Conservation (phyloP, 768 basidiomycete species). For the Kwoniella heveanensis region DNA sequence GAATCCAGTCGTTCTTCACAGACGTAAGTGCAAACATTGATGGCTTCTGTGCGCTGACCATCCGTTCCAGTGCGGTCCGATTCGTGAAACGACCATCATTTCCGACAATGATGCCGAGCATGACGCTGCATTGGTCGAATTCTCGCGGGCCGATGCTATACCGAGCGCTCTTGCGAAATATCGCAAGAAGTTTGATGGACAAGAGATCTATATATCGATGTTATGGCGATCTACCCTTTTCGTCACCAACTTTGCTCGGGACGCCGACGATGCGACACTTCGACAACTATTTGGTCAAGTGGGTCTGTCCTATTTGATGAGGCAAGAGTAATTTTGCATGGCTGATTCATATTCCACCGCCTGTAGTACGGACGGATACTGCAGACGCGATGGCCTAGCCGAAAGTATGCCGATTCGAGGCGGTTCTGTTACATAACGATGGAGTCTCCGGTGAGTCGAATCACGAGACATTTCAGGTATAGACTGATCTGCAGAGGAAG, state of each 20-base stretch:
- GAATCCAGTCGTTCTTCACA: slow-evolving; percentile 74
- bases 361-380: slow-evolving; percentile 82
- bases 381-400: slow-evolving; percentile 96
- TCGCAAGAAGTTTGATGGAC: slow-evolving; percentile 77
- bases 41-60: neutral
- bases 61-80: slow-evolving; percentile 70
- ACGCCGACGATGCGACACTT: slow-evolving; percentile 73
- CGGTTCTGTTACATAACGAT: slow-evolving; percentile 95
- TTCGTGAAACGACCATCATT: slow-evolving; percentile 78
- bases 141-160: slow-evolving; percentile 72
- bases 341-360: neutral
- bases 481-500: too few relatives aligned
- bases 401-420: slow-evolving; percentile 86
- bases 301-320: slow-evolving; percentile 24
- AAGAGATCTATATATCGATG: slow-evolving; percentile 80
- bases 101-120: slow-evolving; percentile 62
- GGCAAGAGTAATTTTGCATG: too few relatives aligned
- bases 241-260: slow-evolving; percentile 91
- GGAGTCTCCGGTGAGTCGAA: slow-evolving; percentile 75
- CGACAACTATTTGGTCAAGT: slow-evolving; percentile 79
- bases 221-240: slow-evolving; percentile 94
- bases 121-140: slow-evolving; percentile 85
- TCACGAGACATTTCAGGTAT: too few relatives aligned
- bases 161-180: slow-evolving; percentile 90
- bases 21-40: slow-evolving; percentile 62